A percentile compares a stretch with the other conserved stretches of the same genome.
These are phyloP conservation scores for Adenanthera pavonina DNA, from an alignment of 306 rosid genomes.

Conservation along the genomic window DNA sequence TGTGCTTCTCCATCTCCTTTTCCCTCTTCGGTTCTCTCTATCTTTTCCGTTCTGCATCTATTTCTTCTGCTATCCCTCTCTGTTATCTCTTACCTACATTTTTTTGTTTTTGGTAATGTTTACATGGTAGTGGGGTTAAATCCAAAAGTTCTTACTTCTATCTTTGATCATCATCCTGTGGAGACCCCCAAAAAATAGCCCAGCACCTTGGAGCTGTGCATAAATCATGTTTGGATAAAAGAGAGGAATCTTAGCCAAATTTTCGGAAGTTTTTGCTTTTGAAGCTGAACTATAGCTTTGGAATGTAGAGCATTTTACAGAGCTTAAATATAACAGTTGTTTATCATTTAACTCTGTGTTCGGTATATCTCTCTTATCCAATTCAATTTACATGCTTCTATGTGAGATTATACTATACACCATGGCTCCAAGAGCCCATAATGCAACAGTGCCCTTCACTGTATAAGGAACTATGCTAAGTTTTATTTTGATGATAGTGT, in stretches of 20 bases:
- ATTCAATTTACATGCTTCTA: not conserved
- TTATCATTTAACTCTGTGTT: not conserved
- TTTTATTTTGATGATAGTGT: slow-evolving; percentile 13
- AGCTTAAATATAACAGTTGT: not conserved
- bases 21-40: not conserved
- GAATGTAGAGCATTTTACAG: not conserved
- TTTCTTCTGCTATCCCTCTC: not conserved
- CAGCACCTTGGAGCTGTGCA: not conserved
- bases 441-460: not conserved
- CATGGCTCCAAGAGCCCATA: not conserved
- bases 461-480: not conserved
- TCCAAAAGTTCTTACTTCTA: not conserved
- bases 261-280: not conserved
- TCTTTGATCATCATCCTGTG: not conserved
- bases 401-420: not conserved
- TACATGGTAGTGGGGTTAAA: not conserved
- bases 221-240: not conserved
- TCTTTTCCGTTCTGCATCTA: not conserved
- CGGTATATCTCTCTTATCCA: not conserved
- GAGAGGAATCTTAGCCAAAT: not conserved
- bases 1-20: not conserved
- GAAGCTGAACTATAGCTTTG: not conserved
- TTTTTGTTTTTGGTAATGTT: not conserved
- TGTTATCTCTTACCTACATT: not conserved
- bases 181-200: not conserved